Evolutionary conservation across 129 eudicot genomes (phyloP).

Genomic region (Dittrichia graveolens): DNA sequence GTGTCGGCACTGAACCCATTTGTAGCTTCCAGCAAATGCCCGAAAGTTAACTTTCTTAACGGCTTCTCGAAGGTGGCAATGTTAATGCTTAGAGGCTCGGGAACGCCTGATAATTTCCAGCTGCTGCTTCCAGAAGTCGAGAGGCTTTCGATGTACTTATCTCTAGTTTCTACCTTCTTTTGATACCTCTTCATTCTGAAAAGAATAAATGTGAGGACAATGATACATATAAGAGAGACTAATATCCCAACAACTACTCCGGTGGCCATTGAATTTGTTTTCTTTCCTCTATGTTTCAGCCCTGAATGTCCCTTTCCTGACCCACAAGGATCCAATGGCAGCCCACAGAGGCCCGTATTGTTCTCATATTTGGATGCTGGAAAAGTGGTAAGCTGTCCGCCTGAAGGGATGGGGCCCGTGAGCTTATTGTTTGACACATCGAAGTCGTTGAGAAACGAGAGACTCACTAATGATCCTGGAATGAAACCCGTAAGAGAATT

Average conservation of each 20-base stretch:
- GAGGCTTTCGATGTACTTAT: conserved; percentile 84
- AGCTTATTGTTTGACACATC: conserved; percentile 86
- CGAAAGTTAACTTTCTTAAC: conserved; percentile 69
- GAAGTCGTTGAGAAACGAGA: conserved; percentile 80
- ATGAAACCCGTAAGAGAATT: conserved; percentile 64
- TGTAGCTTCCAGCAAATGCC: conserved; percentile 81
- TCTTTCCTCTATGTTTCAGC: conserved; percentile 28
- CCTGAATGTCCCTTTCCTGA: conserved; percentile 35
- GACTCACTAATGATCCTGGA: conserved; percentile 76
- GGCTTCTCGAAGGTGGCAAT: conserved; percentile 90
- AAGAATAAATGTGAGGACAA: conserved; percentile 54
- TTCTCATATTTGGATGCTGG: conserved; percentile 76
- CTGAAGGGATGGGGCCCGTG: conserved; percentile 69
- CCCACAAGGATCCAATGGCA: conserved; percentile 71
- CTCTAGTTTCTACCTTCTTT: conserved; percentile 51
- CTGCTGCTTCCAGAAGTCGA: conserved; percentile 89
- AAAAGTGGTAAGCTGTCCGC: conserved; percentile 86
- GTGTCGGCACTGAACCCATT: conserved; percentile 80
- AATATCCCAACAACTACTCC: conserved; percentile 74
- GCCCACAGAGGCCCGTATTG: conserved; percentile 79
- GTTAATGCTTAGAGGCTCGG: conserved; percentile 84
- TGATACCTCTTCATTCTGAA: conserved; percentile 52
- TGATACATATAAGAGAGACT: conserved; percentile 51
- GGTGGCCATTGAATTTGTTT: conserved; percentile 41
- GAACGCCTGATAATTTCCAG: conserved; percentile 87